Percentiles rank a stretch among this genome's conserved stretches.
Conservation (phyloP, 140 eudicot species). For the Anethum foeniculum region DNA sequence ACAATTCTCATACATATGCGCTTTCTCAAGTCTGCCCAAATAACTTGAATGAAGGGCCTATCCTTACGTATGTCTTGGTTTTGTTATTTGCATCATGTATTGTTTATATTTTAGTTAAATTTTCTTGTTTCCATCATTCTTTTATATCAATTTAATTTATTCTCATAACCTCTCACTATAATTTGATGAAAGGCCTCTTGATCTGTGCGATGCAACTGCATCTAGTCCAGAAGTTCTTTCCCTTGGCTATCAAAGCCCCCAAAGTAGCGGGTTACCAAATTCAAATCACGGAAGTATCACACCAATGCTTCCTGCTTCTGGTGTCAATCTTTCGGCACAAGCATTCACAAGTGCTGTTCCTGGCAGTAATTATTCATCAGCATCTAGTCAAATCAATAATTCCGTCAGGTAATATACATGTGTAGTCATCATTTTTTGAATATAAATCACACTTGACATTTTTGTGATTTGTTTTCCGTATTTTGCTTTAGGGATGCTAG, state of each 20-base stretch:
- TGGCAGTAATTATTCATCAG: constrained; percentile 43
- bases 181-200: constrained; percentile 57
- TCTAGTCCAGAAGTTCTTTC: constrained; percentile 50
- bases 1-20: constrained; percentile 56
- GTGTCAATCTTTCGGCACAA: constrained; percentile 41
- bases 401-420: constrained; percentile 49
- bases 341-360: constrained; percentile 32
- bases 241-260: constrained; percentile 54
- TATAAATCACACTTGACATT: neutral
- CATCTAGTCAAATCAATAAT: constrained; percentile 41
- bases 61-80: constrained; percentile 56
- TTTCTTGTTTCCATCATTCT: neutral
- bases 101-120: neutral
- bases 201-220: constrained; percentile 49
- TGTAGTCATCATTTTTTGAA: neutral
- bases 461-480: neutral
- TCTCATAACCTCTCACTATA: constrained; percentile 4
- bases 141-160: neutral
- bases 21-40: constrained; percentile 80
- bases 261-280: constrained; percentile 35
- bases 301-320: constrained; percentile 46
- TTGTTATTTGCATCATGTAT: neutral
- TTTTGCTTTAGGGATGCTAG: constrained; percentile 56
- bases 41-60: constrained; percentile 62
- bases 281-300: constrained; percentile 34